These are phyloP conservation scores for Chenopodium formosanum DNA, from an alignment of 148 eudicot genomes.

Conservation along the genomic window DNA sequence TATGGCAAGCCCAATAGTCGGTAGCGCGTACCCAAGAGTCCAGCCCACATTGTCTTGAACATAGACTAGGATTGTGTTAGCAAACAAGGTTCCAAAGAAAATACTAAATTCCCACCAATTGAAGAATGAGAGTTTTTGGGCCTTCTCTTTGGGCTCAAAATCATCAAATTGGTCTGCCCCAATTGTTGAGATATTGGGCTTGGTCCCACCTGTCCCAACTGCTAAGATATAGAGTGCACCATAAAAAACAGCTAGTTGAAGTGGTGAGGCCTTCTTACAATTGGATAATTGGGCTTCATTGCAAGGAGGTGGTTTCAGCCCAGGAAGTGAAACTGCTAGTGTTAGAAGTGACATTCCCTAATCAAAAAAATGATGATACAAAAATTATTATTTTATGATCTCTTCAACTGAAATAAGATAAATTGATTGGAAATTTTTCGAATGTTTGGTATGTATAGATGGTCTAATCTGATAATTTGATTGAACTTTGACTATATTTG, in stretches of 20 bases:
- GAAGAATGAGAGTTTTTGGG: conserved; percentile 72
- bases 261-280: conserved; percentile 55
- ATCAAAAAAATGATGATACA: not conserved
- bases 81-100: conserved; percentile 75
- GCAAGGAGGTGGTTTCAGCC: conserved; percentile 58
- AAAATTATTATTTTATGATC: too few species aligned
- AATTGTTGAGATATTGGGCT: conserved; percentile 81
- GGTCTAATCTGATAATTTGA: too few species aligned
- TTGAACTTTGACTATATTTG: too few species aligned
- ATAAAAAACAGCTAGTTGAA: conserved; percentile 58
- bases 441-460: too few species aligned
- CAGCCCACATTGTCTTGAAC: conserved; percentile 89
- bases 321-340: conserved; percentile 60
- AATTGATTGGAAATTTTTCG: too few species aligned
- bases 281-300: conserved; percentile 27
- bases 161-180: conserved; percentile 89
- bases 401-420: too few species aligned
- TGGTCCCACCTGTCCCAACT: conserved; percentile 80
- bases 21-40: conserved; percentile 74
- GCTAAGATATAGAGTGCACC: conserved; percentile 79
- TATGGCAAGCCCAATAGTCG: conserved; percentile 58
- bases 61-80: conserved; percentile 72
- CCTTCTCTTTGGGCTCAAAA: conserved; percentile 68
- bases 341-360: conserved; percentile 77
- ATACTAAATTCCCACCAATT: conserved; percentile 73